Percentiles rank a stretch among this genome's conserved stretches.
These are phyloP conservation scores for Moringa oleifera DNA, from an alignment of 345 rosid species.

Conservation along the genomic window DNA sequence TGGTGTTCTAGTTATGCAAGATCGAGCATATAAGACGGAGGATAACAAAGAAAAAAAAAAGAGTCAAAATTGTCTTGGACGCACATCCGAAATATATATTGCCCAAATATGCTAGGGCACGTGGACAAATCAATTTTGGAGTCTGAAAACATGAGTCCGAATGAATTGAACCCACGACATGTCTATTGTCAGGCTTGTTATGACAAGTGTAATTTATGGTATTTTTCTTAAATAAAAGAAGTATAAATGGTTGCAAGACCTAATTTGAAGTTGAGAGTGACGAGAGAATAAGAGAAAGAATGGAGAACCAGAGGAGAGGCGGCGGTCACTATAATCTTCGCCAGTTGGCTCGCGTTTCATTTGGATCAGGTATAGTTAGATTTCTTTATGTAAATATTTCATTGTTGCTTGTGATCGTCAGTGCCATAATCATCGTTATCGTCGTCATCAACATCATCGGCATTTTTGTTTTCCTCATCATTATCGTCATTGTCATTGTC, in stretches of 20 bases:
- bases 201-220: not conserved
- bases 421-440: not conserved
- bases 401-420: not conserved
- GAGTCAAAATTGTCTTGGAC: no score
- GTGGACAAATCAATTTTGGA: not conserved
- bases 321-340: slow-evolving; percentile 3
- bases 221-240: not conserved
- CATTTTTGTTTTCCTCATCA: no score
- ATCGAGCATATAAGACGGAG: no score
- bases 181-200: not conserved
- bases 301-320: not conserved
- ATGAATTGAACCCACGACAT: not conserved
- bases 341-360: not conserved
- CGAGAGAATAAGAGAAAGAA: not conserved
- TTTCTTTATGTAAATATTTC: no score
- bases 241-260: not conserved
- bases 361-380: not conserved
- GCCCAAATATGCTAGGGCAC: no score
- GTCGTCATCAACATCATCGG: not conserved
- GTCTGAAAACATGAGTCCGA: not conserved
- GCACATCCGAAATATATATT: no score
- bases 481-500: no score
- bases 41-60: no score
- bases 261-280: slow-evolving; percentile 3
- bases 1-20: no score